Percentiles rank a stretch among this genome's conserved stretches.
Conservation (phyloP, 495 filamentous ascomycete genomes). For the Staphylotrichum tortipilum region DNA sequence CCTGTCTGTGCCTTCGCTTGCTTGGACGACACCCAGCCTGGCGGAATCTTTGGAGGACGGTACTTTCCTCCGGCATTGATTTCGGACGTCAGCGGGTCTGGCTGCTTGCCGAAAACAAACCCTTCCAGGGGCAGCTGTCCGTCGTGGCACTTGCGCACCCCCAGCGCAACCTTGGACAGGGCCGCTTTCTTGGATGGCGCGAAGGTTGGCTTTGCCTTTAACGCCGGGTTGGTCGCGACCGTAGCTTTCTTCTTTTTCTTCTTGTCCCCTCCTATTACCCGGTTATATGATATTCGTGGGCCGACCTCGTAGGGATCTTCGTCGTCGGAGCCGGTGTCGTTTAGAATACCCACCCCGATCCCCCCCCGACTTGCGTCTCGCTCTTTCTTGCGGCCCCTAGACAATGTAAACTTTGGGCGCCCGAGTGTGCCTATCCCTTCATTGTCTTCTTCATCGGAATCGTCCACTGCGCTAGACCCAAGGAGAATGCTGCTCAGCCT, state of each 20-base stretch:
- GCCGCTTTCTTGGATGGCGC: slow-evolving; percentile 61
- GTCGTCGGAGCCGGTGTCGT: slow-evolving; percentile 95
- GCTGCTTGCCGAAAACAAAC: slow-evolving; percentile 60
- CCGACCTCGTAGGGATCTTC: slow-evolving; percentile 92
- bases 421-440: slow-evolving; percentile 39
- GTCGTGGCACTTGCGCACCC: slow-evolving; percentile 76
- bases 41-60: slow-evolving; percentile 64
- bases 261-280: slow-evolving; percentile 73
- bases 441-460: slow-evolving; percentile 37
- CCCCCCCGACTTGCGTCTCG: slow-evolving; percentile 51
- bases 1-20: slow-evolving; percentile 29
- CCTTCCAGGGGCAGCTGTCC: slow-evolving; percentile 78
- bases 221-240: slow-evolving; percentile 50
- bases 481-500: slow-evolving; percentile 33
- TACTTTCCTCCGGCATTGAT: slow-evolving; percentile 55
- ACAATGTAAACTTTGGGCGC: slow-evolving; percentile 19
- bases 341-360: slow-evolving; percentile 83
- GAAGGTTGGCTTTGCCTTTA: slow-evolving; percentile 64
- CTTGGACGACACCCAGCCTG: slow-evolving; percentile 67
- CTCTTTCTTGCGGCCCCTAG: slow-evolving; percentile 29
- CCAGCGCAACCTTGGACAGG: slow-evolving; percentile 45
- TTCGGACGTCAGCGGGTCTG: slow-evolving; percentile 44
- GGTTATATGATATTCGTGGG: slow-evolving; percentile 84
- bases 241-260: slow-evolving; percentile 66
- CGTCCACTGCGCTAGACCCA: slow-evolving; percentile 11